phyloP scores from a whole-genome alignment of 2,329 filamentous ascomycete genomes.

The Ceratocystis eucalypticola region DNA sequence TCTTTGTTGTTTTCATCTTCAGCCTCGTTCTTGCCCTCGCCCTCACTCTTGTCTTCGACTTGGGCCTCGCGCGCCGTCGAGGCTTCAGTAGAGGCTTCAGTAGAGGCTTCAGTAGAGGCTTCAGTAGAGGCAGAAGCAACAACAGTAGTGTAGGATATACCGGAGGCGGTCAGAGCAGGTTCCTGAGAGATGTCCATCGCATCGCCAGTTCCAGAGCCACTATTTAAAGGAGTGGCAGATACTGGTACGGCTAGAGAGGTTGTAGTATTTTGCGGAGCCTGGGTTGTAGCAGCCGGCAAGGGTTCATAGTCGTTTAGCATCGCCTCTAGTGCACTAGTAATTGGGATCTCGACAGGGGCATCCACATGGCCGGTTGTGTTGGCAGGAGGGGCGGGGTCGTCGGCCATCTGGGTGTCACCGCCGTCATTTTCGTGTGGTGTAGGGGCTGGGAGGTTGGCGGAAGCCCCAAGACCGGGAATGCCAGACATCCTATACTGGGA shows the following conservation, averaged over 20 bases:
- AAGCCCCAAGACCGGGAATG: conserved; percentile 15
- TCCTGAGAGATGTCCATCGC: not conserved
- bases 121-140: not conserved
- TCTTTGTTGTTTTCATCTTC: conserved; percentile 14
- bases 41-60: not conserved
- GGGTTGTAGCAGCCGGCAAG: conserved; percentile 5
- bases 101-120: not conserved
- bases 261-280: conserved; percentile 4
- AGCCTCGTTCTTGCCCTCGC: not conserved
- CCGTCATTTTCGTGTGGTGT: not conserved
- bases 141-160: not conserved
- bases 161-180: not conserved
- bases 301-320: conserved; percentile 17
- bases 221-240: not conserved
- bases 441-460: not conserved
- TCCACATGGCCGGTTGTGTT: conserved; percentile 1
- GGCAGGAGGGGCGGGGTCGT: not conserved
- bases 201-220: not conserved
- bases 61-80: not conserved
- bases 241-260: not conserved
- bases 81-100: not conserved
- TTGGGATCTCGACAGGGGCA: conserved; percentile 4
- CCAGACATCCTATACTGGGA: not conserved
- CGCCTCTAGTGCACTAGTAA: conserved; percentile 16
- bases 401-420: conserved; percentile 13